phyloP scores from a whole-genome alignment of 2,329 filamentous ascomycete genomes.

The Hypoxylon sp. region DNA sequence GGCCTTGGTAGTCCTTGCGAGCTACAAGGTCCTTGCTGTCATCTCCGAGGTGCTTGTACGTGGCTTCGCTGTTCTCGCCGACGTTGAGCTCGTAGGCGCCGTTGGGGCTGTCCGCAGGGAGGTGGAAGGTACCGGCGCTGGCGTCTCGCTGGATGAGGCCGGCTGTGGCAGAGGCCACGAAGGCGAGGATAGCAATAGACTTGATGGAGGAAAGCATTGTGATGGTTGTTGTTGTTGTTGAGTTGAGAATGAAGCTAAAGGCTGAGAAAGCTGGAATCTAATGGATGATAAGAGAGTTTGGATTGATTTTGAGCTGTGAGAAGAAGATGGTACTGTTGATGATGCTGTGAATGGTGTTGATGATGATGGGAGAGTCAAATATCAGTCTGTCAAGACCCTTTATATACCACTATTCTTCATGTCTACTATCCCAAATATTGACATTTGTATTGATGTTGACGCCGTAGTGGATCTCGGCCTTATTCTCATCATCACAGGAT shows the following conservation, averaged over 20 bases:
- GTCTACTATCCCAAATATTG: background rate
- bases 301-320: background rate
- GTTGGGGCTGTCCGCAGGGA: background rate
- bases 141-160: background rate
- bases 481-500: background rate
- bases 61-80: background rate
- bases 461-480: background rate
- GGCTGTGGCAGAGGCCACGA: conserved; percentile 1
- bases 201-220: conserved; percentile 2
- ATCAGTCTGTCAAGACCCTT: conserved; percentile 1
- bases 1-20: background rate
- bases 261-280: background rate
- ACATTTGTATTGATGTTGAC: background rate
- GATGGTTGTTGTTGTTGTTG: conserved; percentile 3
- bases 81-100: background rate
- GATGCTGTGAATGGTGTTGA: conserved; percentile 3
- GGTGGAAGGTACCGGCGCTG: background rate
- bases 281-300: background rate
- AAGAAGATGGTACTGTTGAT: conserved; percentile 5
- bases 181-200: conserved; percentile 1
- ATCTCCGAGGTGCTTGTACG: background rate
- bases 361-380: conserved; percentile 1
- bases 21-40: background rate
- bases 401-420: conserved; percentile 1
- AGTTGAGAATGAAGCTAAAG: background rate